Conservation (phyloP, 192 early-diverging fungal genomes). For the Backusella luteola region DNA sequence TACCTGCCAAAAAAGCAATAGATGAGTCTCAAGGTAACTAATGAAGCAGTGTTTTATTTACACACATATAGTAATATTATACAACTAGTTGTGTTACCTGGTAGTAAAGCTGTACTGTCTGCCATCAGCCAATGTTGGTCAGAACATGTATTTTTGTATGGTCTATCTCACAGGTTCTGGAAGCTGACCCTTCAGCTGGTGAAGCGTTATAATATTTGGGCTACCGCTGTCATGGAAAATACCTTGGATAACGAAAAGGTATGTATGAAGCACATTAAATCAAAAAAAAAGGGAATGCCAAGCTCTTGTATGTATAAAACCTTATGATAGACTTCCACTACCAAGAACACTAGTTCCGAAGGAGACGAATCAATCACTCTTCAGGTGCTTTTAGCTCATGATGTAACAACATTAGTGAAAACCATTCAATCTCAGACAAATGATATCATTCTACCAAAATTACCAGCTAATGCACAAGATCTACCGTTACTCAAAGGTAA, state of each 20-base stretch:
- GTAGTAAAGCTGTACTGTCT: conserved; percentile 45
- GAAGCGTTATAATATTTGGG: conserved; percentile 32
- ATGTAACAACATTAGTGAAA: background rate
- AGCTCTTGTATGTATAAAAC: background rate
- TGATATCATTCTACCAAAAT: conserved; percentile 40
- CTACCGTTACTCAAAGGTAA: conserved; percentile 45
- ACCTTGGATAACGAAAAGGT: background rate
- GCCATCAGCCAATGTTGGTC: conserved; percentile 61
- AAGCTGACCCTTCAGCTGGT: conserved; percentile 56
- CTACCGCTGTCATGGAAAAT: conserved; percentile 11
- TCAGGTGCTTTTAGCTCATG: background rate
- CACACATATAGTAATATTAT: background rate
- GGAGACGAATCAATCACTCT: background rate
- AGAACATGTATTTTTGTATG: conserved; percentile 55
- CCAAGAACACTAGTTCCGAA: background rate
- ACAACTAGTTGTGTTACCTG: conserved; percentile 34
- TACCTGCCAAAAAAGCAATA: background rate
- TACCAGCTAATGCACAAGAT: conserved; percentile 45
- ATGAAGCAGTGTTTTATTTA: background rate
- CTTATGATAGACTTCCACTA: background rate
- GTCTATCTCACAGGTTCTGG: conserved; percentile 58
- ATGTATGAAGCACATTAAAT: background rate
- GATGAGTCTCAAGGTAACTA: conserved; percentile 6
- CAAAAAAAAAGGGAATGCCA: background rate
- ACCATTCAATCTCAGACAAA: background rate